Base-by-base conservation (phyloP, 2,329 filamentous ascomycete species). In the Aspergillus versicolor region DNA sequence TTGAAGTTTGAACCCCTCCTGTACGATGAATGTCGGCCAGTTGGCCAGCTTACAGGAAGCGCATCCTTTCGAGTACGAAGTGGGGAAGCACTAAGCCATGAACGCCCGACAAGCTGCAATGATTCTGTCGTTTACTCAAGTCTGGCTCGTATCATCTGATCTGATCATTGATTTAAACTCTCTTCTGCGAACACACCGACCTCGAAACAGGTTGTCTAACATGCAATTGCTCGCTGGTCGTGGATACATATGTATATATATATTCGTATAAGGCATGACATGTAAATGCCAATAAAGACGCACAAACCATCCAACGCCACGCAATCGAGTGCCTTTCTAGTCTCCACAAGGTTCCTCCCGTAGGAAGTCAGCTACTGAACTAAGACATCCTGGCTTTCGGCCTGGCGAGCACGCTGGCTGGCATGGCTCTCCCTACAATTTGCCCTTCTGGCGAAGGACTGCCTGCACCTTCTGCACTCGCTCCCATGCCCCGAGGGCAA, bases 401-500 rank as follows among this genome's bases (percentile, higher is more conserved):
- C 9, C 27, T 4, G 27, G 27, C 43, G 30, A 21, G 50, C n/a
- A 27, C 17, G n/a, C 37, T 48, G 30, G n/a, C 37, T 48, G 30
- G 17, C 13, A 24, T 7, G 15, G 22, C 4, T 32, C 72, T 79
- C 80, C 57, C 72, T 79, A 80, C 57, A 82, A 66, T 65, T 78
- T 82, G 44, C 76, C 70, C 65, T 73, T 75, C 11, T 61, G 65
- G 19, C 61, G 70, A 34, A 67, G 59, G 44, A 64, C 63, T 49
- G 67, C 63, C 69, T 78, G 79, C 55, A 81, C 77, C 64, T 78
- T 74, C 66, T 82, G 73, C 57, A 92, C 87, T 65, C 91, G 75
- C 57, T 82, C 79, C 91, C 92, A 97, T 5, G 91, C 90, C 66
- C 89, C 81, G 73, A 91, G 82, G 0, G 88, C 92, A 79, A 93